These are phyloP conservation scores for Exophiala phaeomuriformis DNA, from an alignment of 2,329 filamentous ascomycete species.

Conservation along the genomic window DNA sequence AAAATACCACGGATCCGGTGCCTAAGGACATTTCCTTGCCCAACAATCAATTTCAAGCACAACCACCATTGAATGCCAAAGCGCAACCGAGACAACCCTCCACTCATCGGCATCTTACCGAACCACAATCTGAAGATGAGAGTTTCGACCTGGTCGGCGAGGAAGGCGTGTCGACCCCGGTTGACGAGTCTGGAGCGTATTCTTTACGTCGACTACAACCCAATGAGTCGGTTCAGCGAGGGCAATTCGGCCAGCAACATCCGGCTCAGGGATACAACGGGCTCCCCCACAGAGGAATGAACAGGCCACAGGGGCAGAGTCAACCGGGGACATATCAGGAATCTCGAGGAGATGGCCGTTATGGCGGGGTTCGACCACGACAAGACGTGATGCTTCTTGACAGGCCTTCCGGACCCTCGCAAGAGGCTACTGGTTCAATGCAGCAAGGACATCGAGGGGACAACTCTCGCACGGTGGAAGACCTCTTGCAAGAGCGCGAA, in stretches of 20 bases:
- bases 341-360: neutral
- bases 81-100: slow-evolving; percentile 3
- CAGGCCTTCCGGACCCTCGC: neutral
- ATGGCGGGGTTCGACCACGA: slow-evolving; percentile 6
- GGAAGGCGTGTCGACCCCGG: slow-evolving; percentile 27
- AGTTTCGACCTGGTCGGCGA: slow-evolving; percentile 37
- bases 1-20: neutral
- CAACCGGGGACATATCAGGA: neutral
- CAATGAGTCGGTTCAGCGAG: slow-evolving; percentile 25
- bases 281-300: neutral
- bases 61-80: slow-evolving; percentile 8
- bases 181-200: slow-evolving; percentile 25
- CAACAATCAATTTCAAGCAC: slow-evolving; percentile 6
- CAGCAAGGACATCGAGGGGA: slow-evolving; percentile 29
- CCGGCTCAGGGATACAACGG: slow-evolving; percentile 19
- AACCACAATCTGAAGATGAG: slow-evolving; percentile 36
- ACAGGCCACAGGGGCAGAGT: neutral
- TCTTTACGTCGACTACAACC: slow-evolving; percentile 4
- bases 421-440: neutral
- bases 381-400: slow-evolving; percentile 9
- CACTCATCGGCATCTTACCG: slow-evolving; percentile 25
- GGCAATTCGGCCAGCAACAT: slow-evolving; percentile 26
- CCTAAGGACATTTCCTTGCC: slow-evolving; percentile 4
- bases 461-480: slow-evolving; percentile 20
- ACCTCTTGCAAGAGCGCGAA: slow-evolving; percentile 34